Evolutionary conservation across 1,284 basidiomycete species (phyloP), one percentile per base, ranked within the genome.

Genomic region (Chondrostereum purpureum): DNA sequence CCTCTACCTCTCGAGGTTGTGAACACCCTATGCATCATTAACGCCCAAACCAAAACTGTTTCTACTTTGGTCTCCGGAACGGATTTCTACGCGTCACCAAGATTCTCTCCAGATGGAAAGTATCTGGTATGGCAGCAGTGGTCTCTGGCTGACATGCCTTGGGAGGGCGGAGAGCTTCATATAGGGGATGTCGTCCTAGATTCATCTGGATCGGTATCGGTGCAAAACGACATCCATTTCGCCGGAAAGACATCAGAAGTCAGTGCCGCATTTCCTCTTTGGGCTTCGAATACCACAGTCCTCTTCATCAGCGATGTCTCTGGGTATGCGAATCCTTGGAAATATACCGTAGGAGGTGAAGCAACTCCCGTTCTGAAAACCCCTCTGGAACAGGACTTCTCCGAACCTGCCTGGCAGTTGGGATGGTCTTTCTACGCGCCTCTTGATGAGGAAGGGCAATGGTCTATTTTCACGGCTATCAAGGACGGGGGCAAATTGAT

Each of bases 71-170:
- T 72, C 4, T 61, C 65, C 14, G 82, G 80, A 5, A 71, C 74
- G 2, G 83, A 86, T 56, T 87, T 87, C 59, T 87, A 86, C 54
- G 68, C 70, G 1, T 55, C 70, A 1, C 78, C 85, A 0, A 66
- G 62, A 21, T 83, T 88, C 62, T 83, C 81, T n/a, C 75, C 83
- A 0, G 76, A 84, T 52, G 88, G 85, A 1, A 68, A 62, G 17
- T 72, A 72, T 40, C 54, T 91, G 14, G 75, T 73, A 2, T 91
- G 83, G 80, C 67, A 81, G 39, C 72, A 83, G 48, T 91, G 87
- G 88, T 68, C 63, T 50, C 82, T 83, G 50, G 88, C 88, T 0
- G 79, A 86, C 55, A 90, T 91, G 88, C 85, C 87, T 14, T 90
- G 84, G 81, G 79, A 87, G 54, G 82, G 80, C 14, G 72, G 76